Percentiles rank a stretch among this genome's conserved stretches.
These are phyloP conservation scores for Rhypophila decipiens DNA, from an alignment of 495 filamentous ascomycete genomes.

Conservation along the genomic window DNA sequence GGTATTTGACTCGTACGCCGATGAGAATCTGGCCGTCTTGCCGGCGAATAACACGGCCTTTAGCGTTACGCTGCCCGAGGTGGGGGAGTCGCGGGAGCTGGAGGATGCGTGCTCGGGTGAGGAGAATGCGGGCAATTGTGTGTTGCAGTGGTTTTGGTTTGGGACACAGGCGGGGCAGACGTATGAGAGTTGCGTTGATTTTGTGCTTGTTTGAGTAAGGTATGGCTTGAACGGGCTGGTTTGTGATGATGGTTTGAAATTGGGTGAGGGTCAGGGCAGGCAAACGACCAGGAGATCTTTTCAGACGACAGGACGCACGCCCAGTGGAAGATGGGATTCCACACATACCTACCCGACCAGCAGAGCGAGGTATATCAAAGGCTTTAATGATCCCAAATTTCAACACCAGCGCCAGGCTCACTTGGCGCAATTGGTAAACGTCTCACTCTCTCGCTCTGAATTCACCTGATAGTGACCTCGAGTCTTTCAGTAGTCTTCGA, in stretches of 20 bases:
- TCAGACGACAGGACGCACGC: too few species aligned
- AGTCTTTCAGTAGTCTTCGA: too few species aligned
- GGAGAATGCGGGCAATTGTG: slow-evolving; percentile 52
- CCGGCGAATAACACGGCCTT: slow-evolving; percentile 56
- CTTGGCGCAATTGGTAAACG: too few species aligned
- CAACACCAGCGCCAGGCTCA: too few species aligned
- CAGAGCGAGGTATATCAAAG: too few species aligned
- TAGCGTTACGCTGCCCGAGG: slow-evolving; percentile 53
- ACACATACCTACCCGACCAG: too few species aligned
- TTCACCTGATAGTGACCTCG: too few species aligned
- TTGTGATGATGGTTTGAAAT: neutral
- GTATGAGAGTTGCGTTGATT: slow-evolving; percentile 64
- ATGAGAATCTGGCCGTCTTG: slow-evolving; percentile 33
- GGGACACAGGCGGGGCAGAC: slow-evolving; percentile 59
- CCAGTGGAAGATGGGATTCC: too few species aligned
- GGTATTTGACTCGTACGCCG: slow-evolving; percentile 43
- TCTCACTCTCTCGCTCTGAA: too few species aligned
- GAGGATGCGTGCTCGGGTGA: slow-evolving; percentile 38
- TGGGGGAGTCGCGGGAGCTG: neutral
- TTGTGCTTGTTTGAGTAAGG: slow-evolving; percentile 19
- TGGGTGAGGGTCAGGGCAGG: too few species aligned
- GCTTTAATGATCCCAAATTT: too few species aligned
- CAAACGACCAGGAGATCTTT: too few species aligned
- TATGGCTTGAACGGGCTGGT: neutral
- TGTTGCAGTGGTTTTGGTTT: slow-evolving; percentile 56